Percentiles rank a stretch among this genome's conserved stretches.
phyloP scores from a whole-genome alignment of 2,329 filamentous ascomycete genomes.

The Didymella exigua region DNA sequence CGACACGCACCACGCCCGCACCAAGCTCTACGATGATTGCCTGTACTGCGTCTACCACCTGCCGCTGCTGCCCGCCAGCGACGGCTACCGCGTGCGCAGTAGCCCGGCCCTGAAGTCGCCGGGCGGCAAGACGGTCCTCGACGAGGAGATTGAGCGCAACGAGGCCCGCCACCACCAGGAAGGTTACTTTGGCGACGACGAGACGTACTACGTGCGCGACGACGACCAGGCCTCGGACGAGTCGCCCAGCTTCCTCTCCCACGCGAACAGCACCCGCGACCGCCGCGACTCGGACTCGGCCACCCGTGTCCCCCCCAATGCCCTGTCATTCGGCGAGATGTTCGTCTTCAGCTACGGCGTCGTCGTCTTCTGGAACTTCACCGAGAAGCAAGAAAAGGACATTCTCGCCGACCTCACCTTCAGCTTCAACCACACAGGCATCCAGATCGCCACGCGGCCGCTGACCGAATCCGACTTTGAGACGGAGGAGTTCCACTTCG shows the following conservation, averaged over 20 bases:
- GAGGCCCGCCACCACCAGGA: constrained; percentile 88
- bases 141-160: constrained; percentile 94
- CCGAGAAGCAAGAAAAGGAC: constrained; percentile 93
- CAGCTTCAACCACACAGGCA: constrained; percentile 68
- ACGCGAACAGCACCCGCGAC: constrained; percentile 10
- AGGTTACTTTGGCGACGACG: constrained; percentile 82
- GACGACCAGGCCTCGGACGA: constrained; percentile 23
- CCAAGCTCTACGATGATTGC: constrained; percentile 97
- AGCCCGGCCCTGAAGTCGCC: constrained; percentile 91
- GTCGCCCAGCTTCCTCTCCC: constrained; percentile 16
- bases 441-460: constrained; percentile 76
- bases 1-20: constrained; percentile 85
- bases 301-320: constrained; percentile 68
- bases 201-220: constrained; percentile 56
- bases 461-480: constrained; percentile 90
- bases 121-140: constrained; percentile 88
- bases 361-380: constrained; percentile 99
- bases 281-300: constrained; percentile 29
- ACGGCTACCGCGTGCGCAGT: constrained; percentile 86
- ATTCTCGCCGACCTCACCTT: constrained; percentile 95
- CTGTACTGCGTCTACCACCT: constrained; percentile 95
- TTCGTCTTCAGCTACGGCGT: constrained; percentile 98
- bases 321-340: constrained; percentile 87
- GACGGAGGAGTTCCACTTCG: constrained; percentile 97
- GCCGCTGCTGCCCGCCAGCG: constrained; percentile 80